Evolutionary conservation across 768 basidiomycete species (phyloP).

Genomic region (Holtermanniella nyarrowii): DNA sequence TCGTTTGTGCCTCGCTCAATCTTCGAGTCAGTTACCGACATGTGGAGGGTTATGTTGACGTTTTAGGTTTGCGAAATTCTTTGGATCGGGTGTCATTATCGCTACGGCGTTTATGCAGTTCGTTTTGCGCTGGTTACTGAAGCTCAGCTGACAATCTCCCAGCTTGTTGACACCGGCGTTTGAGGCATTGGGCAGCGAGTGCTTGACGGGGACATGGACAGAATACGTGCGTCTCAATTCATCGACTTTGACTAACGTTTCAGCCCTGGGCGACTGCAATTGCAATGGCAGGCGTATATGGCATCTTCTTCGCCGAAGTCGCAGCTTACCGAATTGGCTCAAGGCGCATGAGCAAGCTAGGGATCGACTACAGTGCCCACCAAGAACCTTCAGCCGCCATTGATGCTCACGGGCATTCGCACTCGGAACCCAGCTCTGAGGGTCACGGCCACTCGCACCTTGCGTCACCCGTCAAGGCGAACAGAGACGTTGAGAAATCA

Average conservation of each 20-base stretch:
- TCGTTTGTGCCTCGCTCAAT: conserved; percentile 48
- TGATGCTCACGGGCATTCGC: conserved; percentile 29
- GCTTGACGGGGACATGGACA: conserved; percentile 60
- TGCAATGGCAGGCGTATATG: conserved; percentile 68
- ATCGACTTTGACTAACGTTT: neutral
- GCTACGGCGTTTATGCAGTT: conserved; percentile 60
- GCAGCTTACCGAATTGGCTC: conserved; percentile 80
- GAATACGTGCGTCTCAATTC: conserved; percentile 54
- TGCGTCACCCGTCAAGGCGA: neutral
- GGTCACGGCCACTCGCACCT: conserved; percentile 1
- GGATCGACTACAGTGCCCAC: conserved; percentile 43
- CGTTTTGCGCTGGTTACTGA: neutral
- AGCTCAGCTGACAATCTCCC: conserved; percentile 47
- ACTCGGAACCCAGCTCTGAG: conserved; percentile 8
- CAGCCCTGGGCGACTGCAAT: conserved; percentile 76
- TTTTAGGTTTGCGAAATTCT: conserved; percentile 70
- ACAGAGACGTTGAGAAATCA: conserved; percentile 9
- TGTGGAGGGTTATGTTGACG: neutral
- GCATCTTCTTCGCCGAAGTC: conserved; percentile 74
- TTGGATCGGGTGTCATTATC: conserved; percentile 69
- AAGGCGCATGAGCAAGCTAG: conserved; percentile 56
- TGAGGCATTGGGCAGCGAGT: conserved; percentile 58
- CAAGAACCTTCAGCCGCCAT: conserved; percentile 24
- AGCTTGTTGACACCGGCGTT: conserved; percentile 66
- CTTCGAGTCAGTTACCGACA: conserved; percentile 53